A percentile compares a stretch with the other conserved stretches of the same genome.
Evolutionary conservation across 2,329 filamentous ascomycete genomes (phyloP).

Genomic region (Fusarium tuaranense): DNA sequence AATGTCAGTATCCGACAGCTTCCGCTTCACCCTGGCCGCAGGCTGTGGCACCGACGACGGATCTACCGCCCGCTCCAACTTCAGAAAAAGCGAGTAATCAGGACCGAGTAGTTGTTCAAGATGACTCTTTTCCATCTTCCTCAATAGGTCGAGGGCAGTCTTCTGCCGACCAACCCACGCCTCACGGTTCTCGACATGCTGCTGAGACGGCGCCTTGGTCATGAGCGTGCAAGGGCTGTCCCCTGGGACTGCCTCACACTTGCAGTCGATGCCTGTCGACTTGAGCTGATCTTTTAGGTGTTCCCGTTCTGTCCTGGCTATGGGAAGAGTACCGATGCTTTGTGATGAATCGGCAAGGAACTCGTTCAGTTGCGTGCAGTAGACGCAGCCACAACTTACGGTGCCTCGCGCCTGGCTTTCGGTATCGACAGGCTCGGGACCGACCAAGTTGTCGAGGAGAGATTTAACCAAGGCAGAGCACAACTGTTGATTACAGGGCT

Average conservation of each 20-base stretch:
- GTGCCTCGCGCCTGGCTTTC: background rate
- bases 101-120: background rate
- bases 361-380: background rate
- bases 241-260: background rate
- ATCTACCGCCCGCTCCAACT: background rate
- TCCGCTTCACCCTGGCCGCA: background rate
- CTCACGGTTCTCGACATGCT: background rate
- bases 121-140: background rate
- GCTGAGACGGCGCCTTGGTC: background rate
- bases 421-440: background rate
- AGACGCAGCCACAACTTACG: background rate
- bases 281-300: background rate
- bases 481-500: background rate
- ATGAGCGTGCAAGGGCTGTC: background rate
- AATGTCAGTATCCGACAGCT: background rate
- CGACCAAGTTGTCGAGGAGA: background rate
- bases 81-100: background rate
- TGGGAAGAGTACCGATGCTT: background rate
- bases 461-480: background rate
- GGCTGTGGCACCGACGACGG: background rate
- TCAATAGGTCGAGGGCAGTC: background rate
- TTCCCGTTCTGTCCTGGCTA: background rate
- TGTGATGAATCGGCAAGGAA: background rate
- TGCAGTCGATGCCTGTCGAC: background rate
- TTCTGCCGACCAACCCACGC: background rate